Conservation (phyloP, 805 yeast species). For the Starmerella vaccinii region DNA sequence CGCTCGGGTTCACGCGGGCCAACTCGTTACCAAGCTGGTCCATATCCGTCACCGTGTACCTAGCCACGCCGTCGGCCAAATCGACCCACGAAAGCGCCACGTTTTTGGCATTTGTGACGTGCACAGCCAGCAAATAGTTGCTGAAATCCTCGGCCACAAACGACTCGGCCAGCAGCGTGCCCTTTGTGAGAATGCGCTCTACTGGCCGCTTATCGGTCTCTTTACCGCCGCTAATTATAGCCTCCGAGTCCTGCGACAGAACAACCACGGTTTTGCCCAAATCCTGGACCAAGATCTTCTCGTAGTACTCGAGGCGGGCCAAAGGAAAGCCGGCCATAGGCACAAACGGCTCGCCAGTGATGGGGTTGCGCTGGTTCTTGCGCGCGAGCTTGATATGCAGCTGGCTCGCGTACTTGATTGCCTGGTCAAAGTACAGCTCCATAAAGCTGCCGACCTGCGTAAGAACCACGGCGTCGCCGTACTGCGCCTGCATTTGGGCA, state of each 20-base stretch:
- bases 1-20: slow-evolving; percentile 71
- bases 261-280: slow-evolving; percentile 65
- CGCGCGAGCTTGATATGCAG: slow-evolving; percentile 63
- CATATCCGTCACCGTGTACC: slow-evolving; percentile 51
- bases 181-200: slow-evolving; percentile 77
- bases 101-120: slow-evolving; percentile 9
- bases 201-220: slow-evolving; percentile 47
- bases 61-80: slow-evolving; percentile 66
- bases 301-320: slow-evolving; percentile 57
- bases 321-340: slow-evolving; percentile 86
- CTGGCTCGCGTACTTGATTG: slow-evolving; percentile 57
- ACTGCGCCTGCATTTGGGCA: slow-evolving; percentile 34
- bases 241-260: slow-evolving; percentile 42
- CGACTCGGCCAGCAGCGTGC: slow-evolving; percentile 80
- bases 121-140: slow-evolving; percentile 57
- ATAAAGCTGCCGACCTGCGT: slow-evolving; percentile 28
- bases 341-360: slow-evolving; percentile 24
- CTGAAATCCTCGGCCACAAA: slow-evolving; percentile 63
- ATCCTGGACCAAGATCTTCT: slow-evolving; percentile 62
- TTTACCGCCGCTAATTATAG: slow-evolving; percentile 27
- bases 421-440: slow-evolving; percentile 75
- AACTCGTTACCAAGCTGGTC: slow-evolving; percentile 59
- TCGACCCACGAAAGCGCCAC: slow-evolving; percentile 75
- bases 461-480: slow-evolving; percentile 45
- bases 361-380: slow-evolving; percentile 32